Evolutionary conservation across 768 basidiomycete species (phyloP), one percentile per base, ranked within the genome.

Genomic region (Tulasnella sp.): DNA sequence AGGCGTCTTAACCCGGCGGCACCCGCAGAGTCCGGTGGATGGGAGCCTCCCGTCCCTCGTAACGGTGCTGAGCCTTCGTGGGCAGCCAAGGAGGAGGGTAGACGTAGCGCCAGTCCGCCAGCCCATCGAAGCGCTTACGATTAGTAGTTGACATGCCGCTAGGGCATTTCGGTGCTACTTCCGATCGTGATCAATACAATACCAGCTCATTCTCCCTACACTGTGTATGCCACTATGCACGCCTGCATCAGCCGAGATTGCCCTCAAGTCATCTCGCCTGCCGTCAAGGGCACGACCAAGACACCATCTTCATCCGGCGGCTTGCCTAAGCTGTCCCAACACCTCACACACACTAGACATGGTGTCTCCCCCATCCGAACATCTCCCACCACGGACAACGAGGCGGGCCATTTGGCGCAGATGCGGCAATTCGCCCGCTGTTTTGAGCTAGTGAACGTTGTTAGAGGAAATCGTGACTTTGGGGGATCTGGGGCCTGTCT

Each of bases 291-390:
- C 1, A 80, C 74, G 7, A 81, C 79, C 30, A 73, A 68, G 9
- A 83, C 76, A 2, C 69, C 72, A 0, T 69, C 62, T 4, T 48
- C 45, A 3, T 50, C 70, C 17, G 74, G 76, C 0, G 81, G 74
- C 60, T 71, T 69, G 11, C 87, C 87, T 79, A 89, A 81, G 60
- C 70, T 74, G 61, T 72, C 73, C 87, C 87, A 89, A 68, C 88
- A 92, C 2, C 80, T 77, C 4, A 67, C 75, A 67, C 89, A 92
- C 53, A 91, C 66, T 15, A 85, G 60, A 66, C 82, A 87, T 19
- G 87, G 88, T 65, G 80, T 87, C 68, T 91, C 86, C 9, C 84
- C 85, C 4, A 91, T 70, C 43, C 89, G 76, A 2, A 81, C 70
- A 70, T 92, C 88, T 11, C 83, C 83, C 15, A 80, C 73, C 34